Conservation (phyloP, 345 rosid species). For the Eucalyptus brandiana region DNA sequence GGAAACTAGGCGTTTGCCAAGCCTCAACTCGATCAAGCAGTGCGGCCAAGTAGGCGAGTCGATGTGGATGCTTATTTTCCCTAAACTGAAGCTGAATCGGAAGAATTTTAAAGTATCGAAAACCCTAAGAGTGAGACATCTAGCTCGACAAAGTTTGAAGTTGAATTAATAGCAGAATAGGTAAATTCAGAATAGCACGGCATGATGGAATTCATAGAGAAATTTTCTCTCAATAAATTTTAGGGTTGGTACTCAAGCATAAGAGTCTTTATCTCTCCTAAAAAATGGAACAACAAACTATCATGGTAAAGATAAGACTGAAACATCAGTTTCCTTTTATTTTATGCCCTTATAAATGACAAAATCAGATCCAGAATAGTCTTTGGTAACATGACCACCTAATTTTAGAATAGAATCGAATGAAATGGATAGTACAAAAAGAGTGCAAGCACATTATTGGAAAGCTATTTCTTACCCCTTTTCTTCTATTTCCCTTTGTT, state of each 20-base stretch:
- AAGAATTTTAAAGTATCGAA: not conserved
- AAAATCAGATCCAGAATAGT: not conserved
- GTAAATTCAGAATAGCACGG: not conserved
- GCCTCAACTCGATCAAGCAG: not conserved
- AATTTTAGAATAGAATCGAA: not conserved
- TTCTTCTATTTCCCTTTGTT: not conserved
- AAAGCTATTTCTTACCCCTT: not conserved
- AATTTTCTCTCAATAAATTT: not conserved
- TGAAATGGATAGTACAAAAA: not conserved
- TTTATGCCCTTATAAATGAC: not conserved
- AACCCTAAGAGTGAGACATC: not conserved
- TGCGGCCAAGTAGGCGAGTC: not conserved
- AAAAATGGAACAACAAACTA: not conserved
- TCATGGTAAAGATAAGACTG: not conserved
- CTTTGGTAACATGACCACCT: not conserved
- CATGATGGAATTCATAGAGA: accelerated
- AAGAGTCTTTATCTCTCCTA: not conserved
- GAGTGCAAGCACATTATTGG: not conserved
- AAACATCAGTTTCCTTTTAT: not conserved
- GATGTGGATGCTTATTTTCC: not conserved
- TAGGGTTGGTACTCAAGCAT: not conserved
- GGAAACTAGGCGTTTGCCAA: not conserved
- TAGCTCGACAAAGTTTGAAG: not conserved
- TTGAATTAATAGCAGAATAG: not conserved
- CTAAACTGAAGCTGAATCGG: not conserved